phyloP scores from a whole-genome alignment of 768 basidiomycete genomes.

The Lentinula edodes region DNA sequence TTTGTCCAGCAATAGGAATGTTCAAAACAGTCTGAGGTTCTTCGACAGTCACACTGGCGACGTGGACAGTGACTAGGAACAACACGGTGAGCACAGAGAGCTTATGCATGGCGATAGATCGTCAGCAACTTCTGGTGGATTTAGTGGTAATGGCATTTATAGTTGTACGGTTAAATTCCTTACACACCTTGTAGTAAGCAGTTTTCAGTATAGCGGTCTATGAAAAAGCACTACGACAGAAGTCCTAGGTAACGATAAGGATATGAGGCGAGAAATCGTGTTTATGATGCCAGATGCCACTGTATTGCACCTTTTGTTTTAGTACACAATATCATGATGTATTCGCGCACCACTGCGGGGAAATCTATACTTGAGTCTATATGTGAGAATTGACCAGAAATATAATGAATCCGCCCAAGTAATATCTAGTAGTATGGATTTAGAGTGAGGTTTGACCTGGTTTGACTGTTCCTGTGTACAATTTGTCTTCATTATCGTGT shows the following conservation, averaged over 20 bases:
- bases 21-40: neutral
- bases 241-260: neutral
- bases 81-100: neutral
- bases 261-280: neutral
- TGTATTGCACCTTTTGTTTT: neutral
- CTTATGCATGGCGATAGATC: neutral
- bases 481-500: too few species aligned
- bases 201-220: neutral
- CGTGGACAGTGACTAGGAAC: neutral
- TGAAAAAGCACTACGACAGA: neutral
- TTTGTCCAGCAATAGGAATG: neutral
- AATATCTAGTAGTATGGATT: too few species aligned
- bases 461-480: too few species aligned
- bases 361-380: too few species aligned
- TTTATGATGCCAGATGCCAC: neutral
- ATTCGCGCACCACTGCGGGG: too few species aligned
- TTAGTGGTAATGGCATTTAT: neutral
- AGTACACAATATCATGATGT: neutral
- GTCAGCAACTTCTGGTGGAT: neutral
- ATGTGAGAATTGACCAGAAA: too few species aligned
- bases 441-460: too few species aligned
- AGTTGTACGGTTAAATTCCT: neutral
- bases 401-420: too few species aligned
- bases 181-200: neutral
- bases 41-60: neutral